phyloP scores from a whole-genome alignment of 2,329 filamentous ascomycete genomes.

The Knoxdaviesia capensis region DNA sequence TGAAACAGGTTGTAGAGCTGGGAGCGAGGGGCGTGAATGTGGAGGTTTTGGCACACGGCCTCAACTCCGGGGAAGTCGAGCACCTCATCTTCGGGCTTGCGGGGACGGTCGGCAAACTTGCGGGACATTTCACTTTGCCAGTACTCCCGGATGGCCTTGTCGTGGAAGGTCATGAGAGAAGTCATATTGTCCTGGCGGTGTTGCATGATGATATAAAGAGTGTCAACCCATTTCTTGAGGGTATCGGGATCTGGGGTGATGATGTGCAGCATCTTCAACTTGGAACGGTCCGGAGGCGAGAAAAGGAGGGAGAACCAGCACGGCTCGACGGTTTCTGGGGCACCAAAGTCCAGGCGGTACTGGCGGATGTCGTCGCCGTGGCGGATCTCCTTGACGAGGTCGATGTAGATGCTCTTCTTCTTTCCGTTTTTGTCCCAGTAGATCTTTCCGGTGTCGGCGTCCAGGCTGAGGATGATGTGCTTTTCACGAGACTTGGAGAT shows the following conservation, averaged over 20 bases:
- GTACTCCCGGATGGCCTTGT: conserved; percentile 62
- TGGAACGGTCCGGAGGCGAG: conserved; percentile 55
- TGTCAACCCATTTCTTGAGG: conserved; percentile 63
- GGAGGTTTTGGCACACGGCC: conserved; percentile 68
- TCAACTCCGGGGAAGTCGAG: conserved; percentile 65
- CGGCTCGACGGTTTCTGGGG: conserved; percentile 44
- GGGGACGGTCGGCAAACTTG: conserved; percentile 31
- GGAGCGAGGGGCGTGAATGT: conserved; percentile 71
- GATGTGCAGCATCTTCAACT: conserved; percentile 74
- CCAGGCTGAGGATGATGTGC: conserved; percentile 49
- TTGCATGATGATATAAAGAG: conserved; percentile 64
- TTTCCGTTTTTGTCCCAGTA: conserved; percentile 67
- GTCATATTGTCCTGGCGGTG: conserved; percentile 82
- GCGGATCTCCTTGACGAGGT: conserved; percentile 84
- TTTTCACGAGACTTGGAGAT: conserved; percentile 70
- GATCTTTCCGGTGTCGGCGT: conserved; percentile 69
- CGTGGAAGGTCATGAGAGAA: conserved; percentile 66
- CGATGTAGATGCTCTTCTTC: conserved; percentile 76
- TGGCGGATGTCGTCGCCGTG: conserved; percentile 68
- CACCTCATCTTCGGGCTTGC: conserved; percentile 25
- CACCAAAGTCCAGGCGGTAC: conserved; percentile 66
- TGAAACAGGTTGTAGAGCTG: conserved; percentile 57
- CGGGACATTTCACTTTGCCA: conserved; percentile 74
- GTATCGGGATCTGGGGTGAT: conserved; percentile 56
- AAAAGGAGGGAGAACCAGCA: conserved; percentile 87